phyloP scores from a whole-genome alignment of 352 stramenopile species.

The Globisporangium emineosum region DNA sequence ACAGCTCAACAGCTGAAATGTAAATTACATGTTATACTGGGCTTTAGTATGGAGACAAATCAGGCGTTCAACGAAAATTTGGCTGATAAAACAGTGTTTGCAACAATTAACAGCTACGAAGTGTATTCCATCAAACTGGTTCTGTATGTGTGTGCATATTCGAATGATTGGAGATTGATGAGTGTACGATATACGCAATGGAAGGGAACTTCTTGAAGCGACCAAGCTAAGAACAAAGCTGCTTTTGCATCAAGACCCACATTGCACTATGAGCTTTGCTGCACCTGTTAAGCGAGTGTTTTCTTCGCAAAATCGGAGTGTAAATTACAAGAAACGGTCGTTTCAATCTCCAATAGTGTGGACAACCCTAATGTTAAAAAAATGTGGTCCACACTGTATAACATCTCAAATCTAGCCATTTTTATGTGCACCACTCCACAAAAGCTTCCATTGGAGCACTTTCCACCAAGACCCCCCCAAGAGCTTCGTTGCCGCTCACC shows the following conservation, averaged over 20 bases:
- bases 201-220: no score
- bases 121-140: background rate
- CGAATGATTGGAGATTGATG: background rate
- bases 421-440: background rate
- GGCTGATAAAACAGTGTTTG: background rate
- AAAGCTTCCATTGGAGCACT: constrained; percentile 1
- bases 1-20: background rate
- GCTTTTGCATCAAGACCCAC: background rate
- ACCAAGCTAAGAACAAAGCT: background rate
- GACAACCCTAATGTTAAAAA: background rate
- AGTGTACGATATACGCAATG: no score
- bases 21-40: background rate
- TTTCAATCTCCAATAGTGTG: background rate
- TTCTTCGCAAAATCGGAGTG: background rate
- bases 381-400: background rate
- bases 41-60: background rate
- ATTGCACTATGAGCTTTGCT: background rate
- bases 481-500: background rate
- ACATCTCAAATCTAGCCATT: background rate
- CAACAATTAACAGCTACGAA: background rate
- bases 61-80: background rate
- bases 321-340: background rate
- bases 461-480: background rate
- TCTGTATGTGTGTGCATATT: background rate
- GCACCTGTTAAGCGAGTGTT: background rate